Conservation (phyloP, 2,329 filamentous ascomycete species). For the Aspergillus pseudoglaucus region DNA sequence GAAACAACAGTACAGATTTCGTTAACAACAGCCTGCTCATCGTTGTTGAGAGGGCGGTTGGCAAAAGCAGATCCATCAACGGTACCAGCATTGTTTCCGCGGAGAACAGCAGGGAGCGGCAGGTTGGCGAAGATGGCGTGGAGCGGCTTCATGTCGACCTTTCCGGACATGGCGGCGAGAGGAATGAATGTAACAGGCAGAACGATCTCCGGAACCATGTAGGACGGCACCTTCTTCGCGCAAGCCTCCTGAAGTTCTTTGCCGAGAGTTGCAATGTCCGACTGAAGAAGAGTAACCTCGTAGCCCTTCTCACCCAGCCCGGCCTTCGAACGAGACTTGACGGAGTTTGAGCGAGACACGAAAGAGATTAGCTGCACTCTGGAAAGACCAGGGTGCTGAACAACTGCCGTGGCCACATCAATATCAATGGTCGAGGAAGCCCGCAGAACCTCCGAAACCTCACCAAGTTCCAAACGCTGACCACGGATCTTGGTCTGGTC, state of each 20-base stretch:
- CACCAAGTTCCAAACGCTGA: slow-evolving; percentile 70
- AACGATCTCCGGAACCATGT: slow-evolving; percentile 24
- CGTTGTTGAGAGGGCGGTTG: slow-evolving; percentile 13
- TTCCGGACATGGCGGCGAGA: slow-evolving; percentile 24
- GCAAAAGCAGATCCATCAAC: background rate
- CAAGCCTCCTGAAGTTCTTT: slow-evolving; percentile 20
- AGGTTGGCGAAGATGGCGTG: slow-evolving; percentile 21
- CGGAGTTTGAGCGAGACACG: slow-evolving; percentile 5
- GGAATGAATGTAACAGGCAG: slow-evolving; percentile 21
- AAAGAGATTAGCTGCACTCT: slow-evolving; percentile 26
- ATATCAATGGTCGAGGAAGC: slow-evolving; percentile 12
- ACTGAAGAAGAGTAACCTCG: slow-evolving; percentile 11
- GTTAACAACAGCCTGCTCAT: slow-evolving; percentile 20
- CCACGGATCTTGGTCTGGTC: slow-evolving; percentile 80
- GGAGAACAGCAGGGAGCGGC: slow-evolving; percentile 17
- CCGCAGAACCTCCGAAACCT: slow-evolving; percentile 49
- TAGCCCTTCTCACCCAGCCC: slow-evolving; percentile 7
- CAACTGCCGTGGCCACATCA: slow-evolving; percentile 24
- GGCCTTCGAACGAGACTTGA: slow-evolving; percentile 8
- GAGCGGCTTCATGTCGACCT: slow-evolving; percentile 27
- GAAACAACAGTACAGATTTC: slow-evolving; percentile 18
- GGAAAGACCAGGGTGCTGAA: slow-evolving; percentile 20
- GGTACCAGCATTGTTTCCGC: slow-evolving; percentile 8
- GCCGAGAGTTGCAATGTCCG: slow-evolving; percentile 13
- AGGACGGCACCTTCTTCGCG: slow-evolving; percentile 18